Evolutionary conservation across 768 basidiomycete species (phyloP).

Genomic region (Nidularia sp.): DNA sequence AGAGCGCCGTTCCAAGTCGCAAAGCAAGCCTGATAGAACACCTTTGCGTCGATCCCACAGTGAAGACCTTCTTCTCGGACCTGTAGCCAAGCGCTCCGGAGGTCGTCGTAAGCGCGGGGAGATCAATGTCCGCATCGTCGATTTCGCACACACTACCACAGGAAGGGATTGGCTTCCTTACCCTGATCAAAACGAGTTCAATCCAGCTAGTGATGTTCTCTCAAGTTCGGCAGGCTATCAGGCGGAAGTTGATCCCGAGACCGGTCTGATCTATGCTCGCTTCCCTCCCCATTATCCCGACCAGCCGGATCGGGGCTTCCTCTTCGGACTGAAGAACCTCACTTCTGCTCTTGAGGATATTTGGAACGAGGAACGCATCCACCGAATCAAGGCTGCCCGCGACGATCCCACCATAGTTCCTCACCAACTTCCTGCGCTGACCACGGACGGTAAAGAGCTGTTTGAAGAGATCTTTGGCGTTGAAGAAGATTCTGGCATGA

Average conservation of each 20-base stretch:
- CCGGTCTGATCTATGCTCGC: conserved; percentile 82
- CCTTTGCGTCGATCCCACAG: conserved; percentile 71
- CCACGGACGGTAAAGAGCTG: conserved; percentile 72
- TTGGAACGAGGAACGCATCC: conserved; percentile 82
- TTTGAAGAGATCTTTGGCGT: conserved; percentile 70
- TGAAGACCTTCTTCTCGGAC: conserved; percentile 72
- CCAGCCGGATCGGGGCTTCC: conserved; percentile 89
- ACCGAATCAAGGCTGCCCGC: conserved; percentile 58
- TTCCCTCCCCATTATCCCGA: conserved; percentile 92
- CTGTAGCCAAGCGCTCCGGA: conserved; percentile 56
- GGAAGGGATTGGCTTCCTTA: conserved; percentile 84
- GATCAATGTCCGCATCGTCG: conserved; percentile 93
- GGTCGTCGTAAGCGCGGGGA: conserved; percentile 83
- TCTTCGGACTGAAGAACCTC: conserved; percentile 85
- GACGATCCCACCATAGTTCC: conserved; percentile 47
- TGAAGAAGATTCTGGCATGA: conserved; percentile 69
- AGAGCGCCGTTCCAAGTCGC: conserved; percentile 51
- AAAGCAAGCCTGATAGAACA: conserved; percentile 37
- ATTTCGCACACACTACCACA: conserved; percentile 98
- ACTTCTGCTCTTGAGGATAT: conserved; percentile 74
- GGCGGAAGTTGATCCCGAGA: conserved; percentile 76
- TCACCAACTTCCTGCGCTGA: conserved; percentile 58
- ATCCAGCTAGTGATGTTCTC: conserved; percentile 38
- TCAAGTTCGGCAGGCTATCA: conserved; percentile 73
- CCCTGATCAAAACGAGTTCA: conserved; percentile 39